These are phyloP conservation scores for Heliamphora ciliata DNA, from an alignment of 179 eudicot genomes.

Conservation along the genomic window DNA sequence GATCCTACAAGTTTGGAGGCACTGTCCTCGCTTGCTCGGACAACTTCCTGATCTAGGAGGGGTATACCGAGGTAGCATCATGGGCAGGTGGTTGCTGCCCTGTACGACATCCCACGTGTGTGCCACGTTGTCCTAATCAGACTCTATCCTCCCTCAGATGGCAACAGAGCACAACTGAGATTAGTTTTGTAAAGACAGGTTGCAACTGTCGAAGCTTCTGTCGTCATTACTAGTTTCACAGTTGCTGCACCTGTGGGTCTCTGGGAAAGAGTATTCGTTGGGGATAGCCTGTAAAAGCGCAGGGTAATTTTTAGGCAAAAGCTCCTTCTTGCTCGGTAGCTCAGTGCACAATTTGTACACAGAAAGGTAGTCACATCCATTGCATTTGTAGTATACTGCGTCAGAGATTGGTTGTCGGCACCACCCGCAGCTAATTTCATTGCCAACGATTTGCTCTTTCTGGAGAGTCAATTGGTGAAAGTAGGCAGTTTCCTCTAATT, in stretches of 20 bases:
- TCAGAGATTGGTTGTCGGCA: neutral
- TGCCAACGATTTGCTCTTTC: neutral
- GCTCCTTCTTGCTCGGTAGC: neutral
- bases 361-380: neutral
- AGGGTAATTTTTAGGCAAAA: neutral
- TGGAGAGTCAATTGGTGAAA: neutral
- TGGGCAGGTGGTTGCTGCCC: too few species aligned
- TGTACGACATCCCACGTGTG: too few species aligned
- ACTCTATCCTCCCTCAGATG: neutral
- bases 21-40: too few species aligned
- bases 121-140: too few species aligned
- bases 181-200: neutral
- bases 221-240: neutral
- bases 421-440: neutral
- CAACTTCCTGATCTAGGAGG: too few species aligned
- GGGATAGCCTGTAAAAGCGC: too few species aligned
- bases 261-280: neutral
- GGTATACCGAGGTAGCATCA: too few species aligned
- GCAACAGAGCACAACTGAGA: neutral
- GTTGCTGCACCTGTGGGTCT: neutral
- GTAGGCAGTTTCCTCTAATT: neutral
- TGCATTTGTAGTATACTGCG: neutral
- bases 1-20: too few species aligned
- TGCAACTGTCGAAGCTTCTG: neutral
- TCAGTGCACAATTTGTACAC: neutral